Base-by-base conservation (phyloP, 768 basidiomycete species). In the Hygrocybe coccinea region DNA sequence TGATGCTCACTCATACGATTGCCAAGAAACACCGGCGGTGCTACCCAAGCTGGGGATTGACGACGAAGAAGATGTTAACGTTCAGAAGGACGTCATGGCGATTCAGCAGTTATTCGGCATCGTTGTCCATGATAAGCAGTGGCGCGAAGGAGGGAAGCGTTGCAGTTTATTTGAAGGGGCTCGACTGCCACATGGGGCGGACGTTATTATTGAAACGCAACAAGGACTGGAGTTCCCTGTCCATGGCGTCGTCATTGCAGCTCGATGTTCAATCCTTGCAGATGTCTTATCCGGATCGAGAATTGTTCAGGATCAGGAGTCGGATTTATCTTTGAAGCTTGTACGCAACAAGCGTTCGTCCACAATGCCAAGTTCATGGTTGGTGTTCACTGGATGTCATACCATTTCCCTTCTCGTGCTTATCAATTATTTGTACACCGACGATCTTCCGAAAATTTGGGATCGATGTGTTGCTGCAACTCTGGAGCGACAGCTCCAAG, bases 401-500 rank as follows among this genome's bases (percentile, higher is more conserved):
- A 77, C 86, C 0, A 71, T 95, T 6, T 73, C 91, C 0, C 69
- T 87, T 14, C 79, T 97, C 14, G 77, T 95, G 19, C 73, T 97
- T 17, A 67, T 97, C 17, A 79, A 84, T 21, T 97, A 93, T 64
- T 69, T 97, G n/a, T 97, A 97, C 69, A 80, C 89, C 1, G 95
- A 99, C 66, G 80, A 85, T 38, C 69, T 95, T 1, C 74, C 91
- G 10, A 84, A 91, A 0, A 68, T 94, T 12, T 95, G 93, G 91
- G 94, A 98, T 66, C 75, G 77, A 11, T 82, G 92, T 15, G 76
- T 90, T 10, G 76, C 71, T 4, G 60, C 71, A 0, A 66, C 71
- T 1, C 68, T 87, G 2, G 73, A 76, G 24, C 64, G 62, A 4
- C 69, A 75, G 19, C 71, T 80, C n/a, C 55, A 64, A 6, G 56